A percentile compares a stretch with the other conserved stretches of the same genome.
phyloP scores from a whole-genome alignment of 1,284 basidiomycete genomes.

The Marasmius fiardii region DNA sequence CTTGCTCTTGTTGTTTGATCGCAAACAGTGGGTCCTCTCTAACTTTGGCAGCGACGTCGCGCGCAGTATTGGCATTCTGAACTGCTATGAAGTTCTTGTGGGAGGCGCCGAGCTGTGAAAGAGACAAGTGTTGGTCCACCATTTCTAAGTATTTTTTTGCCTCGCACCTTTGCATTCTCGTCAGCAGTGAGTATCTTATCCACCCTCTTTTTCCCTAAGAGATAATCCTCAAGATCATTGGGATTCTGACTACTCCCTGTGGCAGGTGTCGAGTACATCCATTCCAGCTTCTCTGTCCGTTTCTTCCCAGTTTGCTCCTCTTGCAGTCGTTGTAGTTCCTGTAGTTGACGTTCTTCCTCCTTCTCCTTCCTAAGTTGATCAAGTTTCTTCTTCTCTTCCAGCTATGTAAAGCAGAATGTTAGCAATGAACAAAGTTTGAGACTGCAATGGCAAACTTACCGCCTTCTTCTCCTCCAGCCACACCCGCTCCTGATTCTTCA shows the following conservation, averaged over 20 bases:
- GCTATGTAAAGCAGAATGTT: slow-evolving; percentile 39
- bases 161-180: slow-evolving; percentile 79
- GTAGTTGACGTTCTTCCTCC: slow-evolving; percentile 95
- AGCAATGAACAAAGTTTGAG: slow-evolving; percentile 12
- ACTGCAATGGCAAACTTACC: slow-evolving; percentile 42
- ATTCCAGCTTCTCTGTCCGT: slow-evolving; percentile 90
- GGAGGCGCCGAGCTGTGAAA: slow-evolving; percentile 67
- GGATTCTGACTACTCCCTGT: slow-evolving; percentile 79
- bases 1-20: slow-evolving; percentile 97
- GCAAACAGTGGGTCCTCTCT: slow-evolving; percentile 94
- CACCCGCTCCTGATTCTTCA: slow-evolving; percentile 98
- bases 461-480: slow-evolving; percentile 99
- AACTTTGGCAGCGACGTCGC: slow-evolving; percentile 91
- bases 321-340: slow-evolving; percentile 93
- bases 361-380: slow-evolving; percentile 96
- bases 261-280: slow-evolving; percentile 98
- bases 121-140: not conserved
- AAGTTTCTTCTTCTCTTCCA: slow-evolving; percentile 97
- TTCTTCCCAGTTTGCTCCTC: slow-evolving; percentile 95
- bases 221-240: slow-evolving; percentile 94
- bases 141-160: slow-evolving; percentile 1
- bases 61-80: slow-evolving; percentile 88
- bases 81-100: slow-evolving; percentile 91
- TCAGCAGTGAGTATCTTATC: slow-evolving; percentile 93
- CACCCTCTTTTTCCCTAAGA: slow-evolving; percentile 97